Conservation (phyloP, 73 alveolate genomes). For the Paraurostyla sp. region DNA sequence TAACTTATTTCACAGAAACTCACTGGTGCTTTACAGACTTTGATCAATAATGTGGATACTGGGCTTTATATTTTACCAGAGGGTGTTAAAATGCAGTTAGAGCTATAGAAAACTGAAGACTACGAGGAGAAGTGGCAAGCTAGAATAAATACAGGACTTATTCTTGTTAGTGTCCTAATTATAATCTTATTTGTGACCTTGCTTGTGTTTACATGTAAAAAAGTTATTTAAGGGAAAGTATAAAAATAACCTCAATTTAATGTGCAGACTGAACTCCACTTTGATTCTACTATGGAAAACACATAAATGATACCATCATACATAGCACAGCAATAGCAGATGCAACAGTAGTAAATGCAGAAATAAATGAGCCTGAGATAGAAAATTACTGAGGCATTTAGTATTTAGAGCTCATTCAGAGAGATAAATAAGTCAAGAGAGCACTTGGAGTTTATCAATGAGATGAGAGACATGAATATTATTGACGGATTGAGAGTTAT, state of each 20-base stretch:
- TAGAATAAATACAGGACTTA: background rate
- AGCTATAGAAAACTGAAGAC: background rate
- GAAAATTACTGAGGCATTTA: background rate
- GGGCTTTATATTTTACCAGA: background rate
- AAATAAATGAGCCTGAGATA: background rate
- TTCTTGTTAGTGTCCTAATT: background rate
- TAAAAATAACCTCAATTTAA: background rate
- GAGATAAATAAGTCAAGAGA: background rate
- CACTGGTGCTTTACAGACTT: background rate
- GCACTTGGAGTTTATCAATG: background rate
- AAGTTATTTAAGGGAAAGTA: background rate
- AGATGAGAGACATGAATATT: background rate
- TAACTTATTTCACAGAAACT: background rate
- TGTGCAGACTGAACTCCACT: background rate
- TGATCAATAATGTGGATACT: background rate
- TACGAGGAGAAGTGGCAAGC: slow-evolving; percentile 12
- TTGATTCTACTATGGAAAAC: slow-evolving; percentile 31
- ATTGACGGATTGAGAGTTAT: slow-evolving; percentile 33
- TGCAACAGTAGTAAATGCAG: background rate
- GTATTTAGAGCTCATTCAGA: background rate
- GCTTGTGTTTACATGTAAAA: background rate
- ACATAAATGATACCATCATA: background rate
- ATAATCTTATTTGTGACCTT: background rate
- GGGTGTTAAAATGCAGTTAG: background rate
- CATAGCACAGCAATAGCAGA: background rate